Evolutionary conservation across 2,329 filamentous ascomycete genomes (phyloP), one percentile per base, ranked within the genome.

Genomic region (Exophiala mesophila): DNA sequence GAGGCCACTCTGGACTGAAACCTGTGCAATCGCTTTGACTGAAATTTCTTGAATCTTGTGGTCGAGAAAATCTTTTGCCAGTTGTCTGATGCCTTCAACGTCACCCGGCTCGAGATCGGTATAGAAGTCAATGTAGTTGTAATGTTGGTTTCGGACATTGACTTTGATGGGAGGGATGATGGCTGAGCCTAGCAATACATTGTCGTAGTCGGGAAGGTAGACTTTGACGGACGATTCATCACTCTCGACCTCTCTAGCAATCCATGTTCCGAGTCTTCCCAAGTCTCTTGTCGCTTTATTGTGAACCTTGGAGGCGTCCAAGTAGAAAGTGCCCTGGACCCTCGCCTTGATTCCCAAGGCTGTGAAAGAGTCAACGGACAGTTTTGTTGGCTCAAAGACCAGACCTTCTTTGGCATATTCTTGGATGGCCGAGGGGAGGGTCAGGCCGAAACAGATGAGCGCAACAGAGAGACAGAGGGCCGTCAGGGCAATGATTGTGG

Each of bases 21-120:
- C 71, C 28, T 82, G 70, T 18, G 87, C 82, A 57, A 82, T 83
- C 31, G 84, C 90, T 41, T 81, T 73, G 10, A 97, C 69, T 47
- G 76, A 78, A 44, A 98, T 67, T 43, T 76, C 72, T 8, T 80
- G 76, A 44, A 97, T 69, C 40, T 79, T 82, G 28, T 89, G 88
- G 40, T 85, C 80, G 47, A 98, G 68, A 82, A 88, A 97, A 62
- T 95, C 85, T 61, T 92, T 88, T 34, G 86, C 88, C 50, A 97
- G 76, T 45, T 76, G 76, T 46, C 86, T 82, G 54, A 96, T 80
- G 4, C 82, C 83, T 41, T 88, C 80, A 10, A 86, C 69, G 56
- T 88, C 78, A 20, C 88, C 89, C 18, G 88, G 83, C 26, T 76
- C 69, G 28, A 97, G 65, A 48, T 92, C 81, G 30, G 84, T 77